Evolutionary conservation across 805 yeast genomes (phyloP).

Genomic region (Candida multigemmis): DNA sequence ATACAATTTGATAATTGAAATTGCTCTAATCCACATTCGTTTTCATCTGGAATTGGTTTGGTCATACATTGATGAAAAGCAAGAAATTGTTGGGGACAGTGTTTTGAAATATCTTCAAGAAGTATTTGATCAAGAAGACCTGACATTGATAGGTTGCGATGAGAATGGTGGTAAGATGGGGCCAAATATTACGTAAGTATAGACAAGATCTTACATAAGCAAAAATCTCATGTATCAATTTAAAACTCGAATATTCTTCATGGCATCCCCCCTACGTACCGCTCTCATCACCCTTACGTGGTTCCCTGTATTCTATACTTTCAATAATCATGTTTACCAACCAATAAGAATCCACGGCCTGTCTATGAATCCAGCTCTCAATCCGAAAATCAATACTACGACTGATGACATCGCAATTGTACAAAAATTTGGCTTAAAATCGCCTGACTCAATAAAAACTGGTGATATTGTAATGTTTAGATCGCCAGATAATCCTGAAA

Average conservation of each 20-base stretch:
- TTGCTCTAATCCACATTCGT: constrained; percentile 49
- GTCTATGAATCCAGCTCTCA: constrained; percentile 86
- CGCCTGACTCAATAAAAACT: constrained; percentile 35
- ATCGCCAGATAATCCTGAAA: constrained; percentile 75
- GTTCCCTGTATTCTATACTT: constrained; percentile 70
- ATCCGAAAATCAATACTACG: constrained; percentile 47
- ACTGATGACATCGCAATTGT: constrained; percentile 56
- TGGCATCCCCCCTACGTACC: constrained; percentile 6
- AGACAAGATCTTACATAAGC: too few relatives aligned
- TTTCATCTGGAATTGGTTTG: constrained; percentile 41
- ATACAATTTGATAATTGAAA: constrained; percentile 54
- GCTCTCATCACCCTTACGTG: constrained; percentile 37
- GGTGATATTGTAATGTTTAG: constrained; percentile 73
- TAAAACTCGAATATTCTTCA: not conserved
- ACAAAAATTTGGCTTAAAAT: constrained; percentile 51
- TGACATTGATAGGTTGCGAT: too few relatives aligned
- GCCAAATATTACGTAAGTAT: too few relatives aligned
- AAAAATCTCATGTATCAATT: too few relatives aligned
- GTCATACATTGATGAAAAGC: constrained; percentile 68
- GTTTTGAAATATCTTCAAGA: constrained; percentile 67
- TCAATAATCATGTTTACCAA: constrained; percentile 63
- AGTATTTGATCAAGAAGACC: constrained; percentile 57
- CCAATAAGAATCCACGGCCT: constrained; percentile 69
- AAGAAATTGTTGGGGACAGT: constrained; percentile 67
- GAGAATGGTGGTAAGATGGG: too few relatives aligned